These are phyloP conservation scores for Epicoccum nigrum DNA, from an alignment of 2,329 filamentous ascomycete species.

Conservation along the genomic window DNA sequence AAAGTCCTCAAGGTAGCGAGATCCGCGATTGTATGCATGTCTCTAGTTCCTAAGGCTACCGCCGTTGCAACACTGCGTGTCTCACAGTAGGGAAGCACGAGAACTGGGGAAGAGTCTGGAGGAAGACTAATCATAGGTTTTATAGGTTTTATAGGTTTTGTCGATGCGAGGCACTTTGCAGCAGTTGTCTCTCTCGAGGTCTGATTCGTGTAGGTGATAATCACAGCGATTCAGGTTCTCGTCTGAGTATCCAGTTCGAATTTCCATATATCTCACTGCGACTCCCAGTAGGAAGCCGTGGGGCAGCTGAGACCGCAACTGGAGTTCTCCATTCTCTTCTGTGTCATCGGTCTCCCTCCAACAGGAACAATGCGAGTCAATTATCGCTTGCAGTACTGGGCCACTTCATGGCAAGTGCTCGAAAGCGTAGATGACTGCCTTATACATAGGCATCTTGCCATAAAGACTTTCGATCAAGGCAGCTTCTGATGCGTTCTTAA, in stretches of 20 bases:
- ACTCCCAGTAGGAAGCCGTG: constrained; percentile 7
- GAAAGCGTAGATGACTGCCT: constrained; percentile 14
- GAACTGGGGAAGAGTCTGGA: no score
- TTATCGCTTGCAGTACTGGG: constrained; percentile 12
- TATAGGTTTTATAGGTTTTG: no score
- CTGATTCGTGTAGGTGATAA: constrained; percentile 9
- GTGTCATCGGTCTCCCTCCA: not conserved
- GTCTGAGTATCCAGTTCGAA: not conserved
- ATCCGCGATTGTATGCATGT: no score
- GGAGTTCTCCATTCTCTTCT: not conserved
- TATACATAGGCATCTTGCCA: not conserved
- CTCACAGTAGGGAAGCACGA: no score
- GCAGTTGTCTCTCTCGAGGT: not conserved
- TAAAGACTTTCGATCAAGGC: not conserved
- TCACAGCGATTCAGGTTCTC: constrained; percentile 4
- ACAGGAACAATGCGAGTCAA: constrained; percentile 6
- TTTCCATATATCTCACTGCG: constrained; percentile 7
- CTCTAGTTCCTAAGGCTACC: no score
- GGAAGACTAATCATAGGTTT: no score
- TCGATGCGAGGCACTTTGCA: not conserved
- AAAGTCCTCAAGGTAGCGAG: no score
- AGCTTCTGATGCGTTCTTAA: not conserved
- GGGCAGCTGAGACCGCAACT: not conserved
- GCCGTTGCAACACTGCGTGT: no score
- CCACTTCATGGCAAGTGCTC: constrained; percentile 8